phyloP scores from a whole-genome alignment of 176 grass and related monocot genomes.

The Lolium multiflorum region DNA sequence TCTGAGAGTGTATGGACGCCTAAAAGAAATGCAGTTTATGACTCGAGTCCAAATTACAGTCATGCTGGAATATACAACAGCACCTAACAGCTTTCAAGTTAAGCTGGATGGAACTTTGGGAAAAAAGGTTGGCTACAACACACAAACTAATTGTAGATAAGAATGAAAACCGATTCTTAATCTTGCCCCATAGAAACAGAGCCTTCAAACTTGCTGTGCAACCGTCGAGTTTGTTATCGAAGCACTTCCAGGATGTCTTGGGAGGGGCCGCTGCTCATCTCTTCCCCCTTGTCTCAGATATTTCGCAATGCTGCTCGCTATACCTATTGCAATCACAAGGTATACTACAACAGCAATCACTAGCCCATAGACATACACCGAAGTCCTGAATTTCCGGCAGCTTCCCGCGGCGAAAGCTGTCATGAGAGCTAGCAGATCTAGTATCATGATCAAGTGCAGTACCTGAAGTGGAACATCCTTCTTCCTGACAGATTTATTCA shows the following conservation, averaged over 20 bases:
- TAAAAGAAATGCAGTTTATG: background rate
- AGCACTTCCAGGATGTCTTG: background rate
- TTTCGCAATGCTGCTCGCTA: constrained; percentile 33
- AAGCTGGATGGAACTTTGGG: background rate
- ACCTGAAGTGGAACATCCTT: background rate
- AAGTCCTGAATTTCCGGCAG: constrained; percentile 43
- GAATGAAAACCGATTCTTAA: background rate
- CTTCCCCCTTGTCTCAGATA: background rate
- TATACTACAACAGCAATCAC: constrained; percentile 36
- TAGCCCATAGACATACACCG: constrained; percentile 45
- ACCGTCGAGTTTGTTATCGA: background rate
- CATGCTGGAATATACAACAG: background rate
- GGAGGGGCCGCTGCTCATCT: background rate
- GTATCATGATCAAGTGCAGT: constrained; percentile 41
- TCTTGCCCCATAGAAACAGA: background rate
- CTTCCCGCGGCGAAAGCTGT: constrained; percentile 58
- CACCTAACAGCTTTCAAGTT: background rate
- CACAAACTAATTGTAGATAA: background rate
- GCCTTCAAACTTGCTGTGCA: constrained; percentile 14
- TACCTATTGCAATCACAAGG: constrained; percentile 6
- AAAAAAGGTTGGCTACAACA: background rate
- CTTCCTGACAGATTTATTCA: constrained; percentile 33
- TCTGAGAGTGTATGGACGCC: background rate
- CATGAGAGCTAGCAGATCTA: constrained; percentile 57
- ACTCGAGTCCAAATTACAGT: background rate